Evolutionary conservation across 1,284 basidiomycete species (phyloP), one percentile per base, ranked within the genome.

Genomic region (Irpex sp.): DNA sequence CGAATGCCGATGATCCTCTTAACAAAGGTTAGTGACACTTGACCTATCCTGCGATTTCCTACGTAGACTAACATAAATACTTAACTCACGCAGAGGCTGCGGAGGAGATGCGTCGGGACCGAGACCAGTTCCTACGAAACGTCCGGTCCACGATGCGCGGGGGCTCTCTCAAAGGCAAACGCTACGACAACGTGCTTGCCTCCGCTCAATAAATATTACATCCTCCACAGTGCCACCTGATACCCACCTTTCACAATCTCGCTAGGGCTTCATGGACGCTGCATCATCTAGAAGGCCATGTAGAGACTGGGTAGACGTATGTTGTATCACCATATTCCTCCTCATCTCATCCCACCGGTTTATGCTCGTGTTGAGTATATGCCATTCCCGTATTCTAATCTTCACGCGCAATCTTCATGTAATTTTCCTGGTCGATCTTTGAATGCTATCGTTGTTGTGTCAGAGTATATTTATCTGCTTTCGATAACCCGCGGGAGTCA

Each of bases 1-100:
- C 97, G 13, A 99, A 99, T 72, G 92, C 97, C 40, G 97, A 98
- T 72, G 97, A 99, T 78, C 97, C 97, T 26, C 76, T 99, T 70
- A 99, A 99, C 83, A 99, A 99, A 80, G 97, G 97, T 95, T 66
- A 52, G 86, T 75, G 59, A 31, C 15, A 31, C 36, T 8, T 52
- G 40, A 52, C 47, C 7, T 13, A 48, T 48, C 15, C 64, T 21
- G 52, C 57, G 36, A 13, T 58, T 15, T 44, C 61, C 26, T 4
- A 26, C 26, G 9, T 21, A 7, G 13, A 48, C 64, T 57, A 58
- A 63, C 65, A 60, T 48, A 47, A 40, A 21, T 21, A 19, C 38
- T 31, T 8, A n/a, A 26, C 49, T 15, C 38, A 3, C 64, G 56
- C 82, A 98, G 96, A 97, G 76, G 96, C 96, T n/a, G 96, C 96